A percentile compares a stretch with the other conserved stretches of the same genome.
These are phyloP conservation scores for Cladosporium oxysporum DNA, from an alignment of 2,329 filamentous ascomycete species.

Conservation along the genomic window DNA sequence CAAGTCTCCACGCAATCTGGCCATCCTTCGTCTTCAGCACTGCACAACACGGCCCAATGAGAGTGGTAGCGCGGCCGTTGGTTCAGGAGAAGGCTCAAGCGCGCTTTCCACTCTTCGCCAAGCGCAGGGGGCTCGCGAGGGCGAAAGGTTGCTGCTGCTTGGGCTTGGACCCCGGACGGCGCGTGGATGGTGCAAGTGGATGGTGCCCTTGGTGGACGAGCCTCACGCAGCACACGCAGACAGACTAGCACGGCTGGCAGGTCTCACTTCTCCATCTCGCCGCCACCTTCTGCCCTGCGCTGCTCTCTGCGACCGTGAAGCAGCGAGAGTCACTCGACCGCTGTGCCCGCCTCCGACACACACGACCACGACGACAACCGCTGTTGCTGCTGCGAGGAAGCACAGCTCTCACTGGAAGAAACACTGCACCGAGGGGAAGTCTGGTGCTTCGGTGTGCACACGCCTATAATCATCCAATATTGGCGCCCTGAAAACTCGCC, in stretches of 20 bases:
- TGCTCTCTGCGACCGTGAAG: slow-evolving; percentile 9
- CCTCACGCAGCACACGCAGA: not conserved
- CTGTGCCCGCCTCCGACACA: not conserved
- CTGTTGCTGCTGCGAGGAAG: slow-evolving; percentile 6
- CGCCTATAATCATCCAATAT: not conserved
- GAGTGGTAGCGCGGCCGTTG: slow-evolving; percentile 5
- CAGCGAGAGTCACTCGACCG: not conserved
- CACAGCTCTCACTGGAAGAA: not conserved
- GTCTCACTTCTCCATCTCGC: slow-evolving; percentile 18
- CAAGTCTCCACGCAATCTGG: slow-evolving; percentile 2
- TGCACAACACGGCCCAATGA: not conserved
- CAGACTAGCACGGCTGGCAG: slow-evolving; percentile 10
- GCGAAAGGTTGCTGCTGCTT: not conserved
- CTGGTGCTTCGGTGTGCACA: not conserved
- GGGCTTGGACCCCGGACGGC: not conserved
- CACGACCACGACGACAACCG: not conserved
- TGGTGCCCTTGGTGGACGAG: not conserved
- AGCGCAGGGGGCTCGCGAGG: slow-evolving; percentile 9
- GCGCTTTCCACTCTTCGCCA: slow-evolving; percentile 8
- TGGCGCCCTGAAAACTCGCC: slow-evolving; percentile 1
- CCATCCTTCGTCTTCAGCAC: slow-evolving; percentile 7
- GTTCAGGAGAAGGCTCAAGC: slow-evolving; percentile 15
- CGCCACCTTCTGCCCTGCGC: slow-evolving; percentile 16
- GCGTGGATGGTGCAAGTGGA: not conserved
- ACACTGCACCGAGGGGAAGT: not conserved